Evolutionary conservation across 257 asterid genomes (phyloP).

Genomic region (Lithospermum erythrorhizon): DNA sequence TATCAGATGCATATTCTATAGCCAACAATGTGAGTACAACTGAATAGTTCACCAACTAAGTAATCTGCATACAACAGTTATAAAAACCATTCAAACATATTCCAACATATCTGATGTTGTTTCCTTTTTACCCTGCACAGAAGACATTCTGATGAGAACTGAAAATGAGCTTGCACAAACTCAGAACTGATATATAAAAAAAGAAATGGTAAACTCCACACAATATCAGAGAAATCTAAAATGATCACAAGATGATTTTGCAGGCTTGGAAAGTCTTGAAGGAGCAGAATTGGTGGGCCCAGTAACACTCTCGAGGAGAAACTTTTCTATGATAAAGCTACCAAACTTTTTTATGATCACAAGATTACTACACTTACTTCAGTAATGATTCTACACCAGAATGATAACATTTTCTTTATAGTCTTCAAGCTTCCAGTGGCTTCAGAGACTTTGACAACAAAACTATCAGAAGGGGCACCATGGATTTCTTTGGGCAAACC

Average conservation of each 20-base stretch:
- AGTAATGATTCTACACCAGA: conserved; percentile 74
- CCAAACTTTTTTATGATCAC: too few species aligned
- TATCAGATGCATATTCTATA: conserved; percentile 12
- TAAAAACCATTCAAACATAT: too few species aligned
- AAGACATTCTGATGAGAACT: not conserved
- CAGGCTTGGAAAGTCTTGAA: not conserved
- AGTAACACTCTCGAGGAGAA: not conserved
- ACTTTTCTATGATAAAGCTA: not conserved
- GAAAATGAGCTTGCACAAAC: not conserved
- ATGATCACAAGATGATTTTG: not conserved
- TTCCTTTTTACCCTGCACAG: too few species aligned
- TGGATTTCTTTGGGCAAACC: conserved; percentile 78
- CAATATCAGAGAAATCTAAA: not conserved
- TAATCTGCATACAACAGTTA: too few species aligned
- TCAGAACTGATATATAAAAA: not conserved
- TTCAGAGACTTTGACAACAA: conserved; percentile 79
- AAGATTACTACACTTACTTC: conserved; percentile 79
- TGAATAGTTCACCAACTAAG: not conserved
- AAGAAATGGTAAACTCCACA: not conserved
- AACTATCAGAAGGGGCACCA: conserved; percentile 89
- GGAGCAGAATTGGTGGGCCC: not conserved
- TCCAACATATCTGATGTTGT: too few species aligned
- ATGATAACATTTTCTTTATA: conserved; percentile 68
- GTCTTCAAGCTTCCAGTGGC: conserved; percentile 88
- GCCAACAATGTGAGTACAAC: conserved; percentile 4